Base-by-base conservation (phyloP, 1,284 basidiomycete genomes). In the Peniophora sp. region DNA sequence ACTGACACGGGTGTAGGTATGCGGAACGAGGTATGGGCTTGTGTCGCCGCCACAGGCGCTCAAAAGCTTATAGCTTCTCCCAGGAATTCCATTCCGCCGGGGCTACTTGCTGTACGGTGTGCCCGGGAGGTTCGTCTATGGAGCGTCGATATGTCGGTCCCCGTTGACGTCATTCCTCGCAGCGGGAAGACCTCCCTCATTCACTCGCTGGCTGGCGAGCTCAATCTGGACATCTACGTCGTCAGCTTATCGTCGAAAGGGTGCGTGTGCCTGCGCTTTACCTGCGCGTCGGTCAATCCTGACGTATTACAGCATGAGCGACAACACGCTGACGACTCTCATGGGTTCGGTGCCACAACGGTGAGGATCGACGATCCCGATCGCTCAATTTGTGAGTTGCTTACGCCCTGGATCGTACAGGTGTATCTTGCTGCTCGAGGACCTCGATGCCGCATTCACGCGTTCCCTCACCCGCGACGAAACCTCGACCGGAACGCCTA, bases 221-320 rank as follows among this genome's bases (percentile, higher is more conserved):
- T 93, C 38, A 81, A 84, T n/a, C 74, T 92, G 24, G 89, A 92
- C 66, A 91, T 94, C 56, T 93, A 92, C 63, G 87, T 91, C 48
- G 81, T 93, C 55, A 89, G 85, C 50, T 70, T 94, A 48, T 90
- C 88, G 45, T 81, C 85, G 38, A 91, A 90, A 65, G 88, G 86
- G 87, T 87, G 69, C 57, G 77, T 50, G 45, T 51, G 44, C 49
- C 48, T 48, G 48, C 35, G 39, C 47, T 48, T 43, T 45, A 41
- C 43, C 17, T 48, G 45, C 25, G 47, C 12, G 49, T 20, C 17
- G n/a, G 24, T 10, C 14, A 5, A 41, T 17, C 12, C 17, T 38
- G 34, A 24, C n/a, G 32, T 25, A 19, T 22, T 2, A 44, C 55
- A 88, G 87, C 53, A 89, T 94, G 85, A 90, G 87, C 66, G 91